phyloP scores from a whole-genome alignment of 345 rosid species.

The Brassica rapa region DNA sequence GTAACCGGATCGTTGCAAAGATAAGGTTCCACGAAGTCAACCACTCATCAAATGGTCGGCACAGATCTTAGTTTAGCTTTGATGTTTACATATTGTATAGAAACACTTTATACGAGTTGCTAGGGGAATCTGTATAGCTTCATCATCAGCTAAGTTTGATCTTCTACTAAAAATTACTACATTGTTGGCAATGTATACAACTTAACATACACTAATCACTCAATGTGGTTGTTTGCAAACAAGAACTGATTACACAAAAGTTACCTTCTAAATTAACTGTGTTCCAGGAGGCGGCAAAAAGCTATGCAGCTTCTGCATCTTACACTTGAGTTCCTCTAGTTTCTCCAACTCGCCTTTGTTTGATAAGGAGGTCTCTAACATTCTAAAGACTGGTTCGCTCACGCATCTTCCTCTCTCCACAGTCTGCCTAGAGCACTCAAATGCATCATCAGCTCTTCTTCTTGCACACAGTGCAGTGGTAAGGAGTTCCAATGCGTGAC shows the following conservation, averaged over 20 bases:
- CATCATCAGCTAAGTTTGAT: no score
- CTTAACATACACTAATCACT: not conserved
- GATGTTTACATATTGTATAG: conserved; percentile 23
- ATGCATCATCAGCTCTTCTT: conserved; percentile 59
- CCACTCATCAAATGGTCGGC: conserved; percentile 72
- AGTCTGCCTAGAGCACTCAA: conserved; percentile 63
- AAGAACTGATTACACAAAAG: not conserved
- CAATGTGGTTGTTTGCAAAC: conserved; percentile 9
- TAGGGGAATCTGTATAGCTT: conserved; percentile 23
- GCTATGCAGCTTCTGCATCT: conserved; percentile 48
- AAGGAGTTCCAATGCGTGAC: conserved; percentile 40
- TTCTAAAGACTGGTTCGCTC: conserved; percentile 53
- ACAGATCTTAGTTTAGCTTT: conserved; percentile 40
- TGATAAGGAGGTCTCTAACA: conserved; percentile 52
- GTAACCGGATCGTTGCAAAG: conserved; percentile 50
- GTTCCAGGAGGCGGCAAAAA: conserved; percentile 59
- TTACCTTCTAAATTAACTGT: conserved; percentile 16
- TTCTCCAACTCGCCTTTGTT: conserved; percentile 48
- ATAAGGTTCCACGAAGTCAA: conserved; percentile 45
- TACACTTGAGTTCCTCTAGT: conserved; percentile 42
- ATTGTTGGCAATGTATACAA: not conserved
- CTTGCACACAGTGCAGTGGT: conserved; percentile 73
- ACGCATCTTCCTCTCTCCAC: conserved; percentile 73
- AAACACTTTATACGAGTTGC: conserved; percentile 19
- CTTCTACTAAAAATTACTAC: not conserved